Conservation (phyloP, 1,139 yeast species). For the Geotrichum bryndzae region DNA sequence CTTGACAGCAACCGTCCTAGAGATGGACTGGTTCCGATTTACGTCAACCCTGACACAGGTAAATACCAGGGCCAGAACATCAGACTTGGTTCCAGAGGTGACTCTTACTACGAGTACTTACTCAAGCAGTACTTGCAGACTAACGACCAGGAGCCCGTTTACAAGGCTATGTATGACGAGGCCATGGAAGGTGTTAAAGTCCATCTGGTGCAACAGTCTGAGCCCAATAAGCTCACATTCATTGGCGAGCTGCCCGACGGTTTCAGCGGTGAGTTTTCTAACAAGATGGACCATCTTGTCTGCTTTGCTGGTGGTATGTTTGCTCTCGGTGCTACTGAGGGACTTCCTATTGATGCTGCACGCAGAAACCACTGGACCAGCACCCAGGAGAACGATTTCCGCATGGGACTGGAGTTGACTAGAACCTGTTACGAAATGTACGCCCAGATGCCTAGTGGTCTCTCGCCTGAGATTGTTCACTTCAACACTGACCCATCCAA, state of each 20-base stretch:
- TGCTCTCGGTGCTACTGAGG: conserved; percentile 86
- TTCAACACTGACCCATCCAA: conserved; percentile 48
- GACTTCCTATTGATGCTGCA: conserved; percentile 52
- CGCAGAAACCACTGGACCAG: conserved; percentile 42
- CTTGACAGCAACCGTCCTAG: conserved; percentile 55
- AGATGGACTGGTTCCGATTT: conserved; percentile 81
- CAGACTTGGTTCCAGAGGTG: conserved; percentile 86
- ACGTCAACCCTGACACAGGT: conserved; percentile 69
- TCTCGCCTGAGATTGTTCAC: conserved; percentile 83
- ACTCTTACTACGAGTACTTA: conserved; percentile 85
- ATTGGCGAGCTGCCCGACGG: conserved; percentile 79
- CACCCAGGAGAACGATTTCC: conserved; percentile 51
- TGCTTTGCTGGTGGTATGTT: conserved; percentile 89
- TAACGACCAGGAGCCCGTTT: conserved; percentile 52
- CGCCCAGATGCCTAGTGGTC: conserved; percentile 62
- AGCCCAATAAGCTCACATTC: conserved; percentile 58
- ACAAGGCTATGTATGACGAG: conserved; percentile 69
- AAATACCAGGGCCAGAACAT: conserved; percentile 58
- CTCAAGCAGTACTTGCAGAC: conserved; percentile 84
- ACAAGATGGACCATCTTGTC: conserved; percentile 90
- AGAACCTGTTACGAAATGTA: conserved; percentile 83
- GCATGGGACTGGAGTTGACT: conserved; percentile 69
- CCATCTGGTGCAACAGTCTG: conserved; percentile 54
- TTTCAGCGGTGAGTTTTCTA: conserved; percentile 49
- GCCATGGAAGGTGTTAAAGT: conserved; percentile 69